phyloP scores from a whole-genome alignment of 1,284 basidiomycete genomes.

The Ceratobasidium papillatum region DNA sequence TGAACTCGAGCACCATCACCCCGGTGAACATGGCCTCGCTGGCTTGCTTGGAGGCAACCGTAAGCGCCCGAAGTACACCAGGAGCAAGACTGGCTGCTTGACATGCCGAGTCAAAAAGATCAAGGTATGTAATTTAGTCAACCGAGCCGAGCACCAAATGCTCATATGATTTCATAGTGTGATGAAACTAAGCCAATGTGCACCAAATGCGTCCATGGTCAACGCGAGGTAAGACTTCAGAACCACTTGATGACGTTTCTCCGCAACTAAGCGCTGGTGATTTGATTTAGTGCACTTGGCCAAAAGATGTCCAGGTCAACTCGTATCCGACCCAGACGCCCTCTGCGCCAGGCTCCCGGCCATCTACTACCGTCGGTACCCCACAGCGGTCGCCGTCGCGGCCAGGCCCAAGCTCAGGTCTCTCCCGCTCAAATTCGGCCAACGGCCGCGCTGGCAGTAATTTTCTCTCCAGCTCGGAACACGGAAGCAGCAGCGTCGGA shows the following conservation, averaged over 20 bases:
- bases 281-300: slow-evolving; percentile 76
- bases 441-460: slow-evolving; percentile 37
- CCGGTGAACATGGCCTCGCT: slow-evolving; percentile 37
- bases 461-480: slow-evolving; percentile 38
- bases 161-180: slow-evolving; percentile 60
- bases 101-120: slow-evolving; percentile 88
- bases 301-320: slow-evolving; percentile 61
- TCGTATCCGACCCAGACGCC: slow-evolving; percentile 43
- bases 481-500: slow-evolving; percentile 36
- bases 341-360: slow-evolving; percentile 42
- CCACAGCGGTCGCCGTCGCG: slow-evolving; percentile 38
- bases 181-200: slow-evolving; percentile 83
- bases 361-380: slow-evolving; percentile 42
- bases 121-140: slow-evolving; percentile 63
- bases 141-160: slow-evolving; percentile 11
- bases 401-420: slow-evolving; percentile 32
- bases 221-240: slow-evolving; percentile 68
- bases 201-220: slow-evolving; percentile 78
- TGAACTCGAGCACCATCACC: slow-evolving; percentile 38
- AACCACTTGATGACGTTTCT: slow-evolving; percentile 20
- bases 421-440: slow-evolving; percentile 37
- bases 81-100: slow-evolving; percentile 84
- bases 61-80: slow-evolving; percentile 85
- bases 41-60: slow-evolving; percentile 50
- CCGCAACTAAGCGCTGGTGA: slow-evolving; percentile 23